A percentile compares a stretch with the other conserved stretches of the same genome.
These are phyloP conservation scores for Panicum virgatum DNA, from an alignment of 202 grass and related monocot species.

Conservation along the genomic window DNA sequence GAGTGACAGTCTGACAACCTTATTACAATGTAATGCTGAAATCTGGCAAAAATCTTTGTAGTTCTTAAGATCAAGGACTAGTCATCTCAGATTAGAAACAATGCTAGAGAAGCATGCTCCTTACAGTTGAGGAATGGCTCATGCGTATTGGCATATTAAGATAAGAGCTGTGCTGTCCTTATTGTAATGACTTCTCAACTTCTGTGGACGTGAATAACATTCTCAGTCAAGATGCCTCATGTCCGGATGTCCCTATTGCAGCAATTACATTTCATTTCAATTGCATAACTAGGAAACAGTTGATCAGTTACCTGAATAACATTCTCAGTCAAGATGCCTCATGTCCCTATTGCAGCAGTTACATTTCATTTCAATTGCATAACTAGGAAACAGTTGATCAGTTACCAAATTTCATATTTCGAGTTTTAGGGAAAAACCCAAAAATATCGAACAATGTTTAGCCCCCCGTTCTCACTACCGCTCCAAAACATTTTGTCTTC, in stretches of 20 bases:
- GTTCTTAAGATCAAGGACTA: conserved; percentile 7
- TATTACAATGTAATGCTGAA: neutral
- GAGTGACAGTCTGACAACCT: neutral
- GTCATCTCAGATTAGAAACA: neutral
- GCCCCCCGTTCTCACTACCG: neutral
- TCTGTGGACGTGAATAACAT: neutral
- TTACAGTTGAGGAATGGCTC: neutral
- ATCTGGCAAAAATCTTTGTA: neutral
- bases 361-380: neutral
- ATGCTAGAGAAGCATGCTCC: conserved; percentile 1
- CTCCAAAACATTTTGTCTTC: neutral
- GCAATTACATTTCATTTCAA: no score
- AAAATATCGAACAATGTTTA: neutral
- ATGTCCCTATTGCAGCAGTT: neutral
- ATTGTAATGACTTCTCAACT: neutral
- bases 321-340: no score
- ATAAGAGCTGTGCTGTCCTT: neutral
- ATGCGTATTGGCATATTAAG: neutral
- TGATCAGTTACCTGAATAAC: no score
- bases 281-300: no score
- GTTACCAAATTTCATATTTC: neutral
- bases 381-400: neutral
- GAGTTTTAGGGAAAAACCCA: neutral
- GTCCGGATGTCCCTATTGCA: no score
- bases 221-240: neutral